phyloP scores from a whole-genome alignment of 1,284 basidiomycete species.

The Ceratobasidium sp. region DNA sequence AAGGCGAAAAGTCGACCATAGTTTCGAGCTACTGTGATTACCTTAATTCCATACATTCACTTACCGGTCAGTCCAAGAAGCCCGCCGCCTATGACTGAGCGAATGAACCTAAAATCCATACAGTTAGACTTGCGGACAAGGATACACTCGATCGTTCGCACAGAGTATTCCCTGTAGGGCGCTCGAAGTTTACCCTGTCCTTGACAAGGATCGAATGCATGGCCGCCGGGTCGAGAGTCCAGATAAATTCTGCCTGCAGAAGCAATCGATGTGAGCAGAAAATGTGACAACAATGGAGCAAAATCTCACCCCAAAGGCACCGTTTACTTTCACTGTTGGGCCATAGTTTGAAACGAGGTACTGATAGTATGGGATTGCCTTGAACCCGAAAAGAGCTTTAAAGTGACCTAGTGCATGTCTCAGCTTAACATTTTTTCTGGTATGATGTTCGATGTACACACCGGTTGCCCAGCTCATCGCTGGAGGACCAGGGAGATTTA shows the following conservation, averaged over 20 bases:
- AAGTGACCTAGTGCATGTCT: conserved; percentile 7
- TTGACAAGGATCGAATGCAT: conserved; percentile 65
- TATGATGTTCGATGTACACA: not conserved
- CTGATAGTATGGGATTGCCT: conserved; percentile 56
- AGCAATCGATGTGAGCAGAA: not conserved
- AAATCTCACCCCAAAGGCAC: conserved; percentile 67
- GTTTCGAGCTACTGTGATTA: too few relatives aligned
- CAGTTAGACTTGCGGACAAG: conserved; percentile 51
- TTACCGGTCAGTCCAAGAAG: conserved; percentile 51
- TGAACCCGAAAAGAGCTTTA: not conserved
- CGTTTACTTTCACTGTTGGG: conserved; percentile 65
- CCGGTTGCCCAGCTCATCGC: not conserved
- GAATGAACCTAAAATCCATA: conserved; percentile 53
- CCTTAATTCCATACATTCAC: too few relatives aligned
- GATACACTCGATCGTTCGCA: conserved; percentile 51
- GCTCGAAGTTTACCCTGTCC: conserved; percentile 67
- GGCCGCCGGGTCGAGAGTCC: conserved; percentile 66
- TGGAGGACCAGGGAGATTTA: conserved; percentile 10
- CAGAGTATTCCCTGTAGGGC: conserved; percentile 67
- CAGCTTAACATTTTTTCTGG: too few relatives aligned
- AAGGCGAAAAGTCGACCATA: too few relatives aligned
- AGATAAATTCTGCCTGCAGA: conserved; percentile 63
- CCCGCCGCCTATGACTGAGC: conserved; percentile 59
- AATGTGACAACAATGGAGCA: not conserved
- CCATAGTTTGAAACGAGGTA: conserved; percentile 64